These are phyloP conservation scores for Rhodotorula diobovata DNA, from an alignment of 768 basidiomycete genomes.

Conservation along the genomic window DNA sequence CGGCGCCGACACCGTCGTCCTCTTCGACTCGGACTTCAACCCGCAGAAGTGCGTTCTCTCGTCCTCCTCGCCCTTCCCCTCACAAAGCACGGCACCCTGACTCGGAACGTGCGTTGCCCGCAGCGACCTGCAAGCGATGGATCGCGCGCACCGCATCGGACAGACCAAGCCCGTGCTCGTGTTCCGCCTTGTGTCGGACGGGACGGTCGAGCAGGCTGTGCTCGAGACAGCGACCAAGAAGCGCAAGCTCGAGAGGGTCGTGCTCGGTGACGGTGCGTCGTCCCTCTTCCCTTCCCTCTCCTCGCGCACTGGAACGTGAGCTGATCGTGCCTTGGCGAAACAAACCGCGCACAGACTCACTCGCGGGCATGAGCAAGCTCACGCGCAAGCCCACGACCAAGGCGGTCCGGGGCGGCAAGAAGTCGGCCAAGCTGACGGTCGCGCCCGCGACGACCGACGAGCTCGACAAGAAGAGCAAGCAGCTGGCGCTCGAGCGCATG, in stretches of 20 bases:
- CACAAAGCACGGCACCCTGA: too few relatives aligned
- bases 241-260: constrained; percentile 83
- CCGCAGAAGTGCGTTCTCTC: constrained; percentile 6
- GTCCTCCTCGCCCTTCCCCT: not conserved
- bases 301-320: not conserved
- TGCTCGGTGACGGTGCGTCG: constrained; percentile 77
- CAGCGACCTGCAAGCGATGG: constrained; percentile 87
- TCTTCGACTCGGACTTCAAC: constrained; percentile 86
- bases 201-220: constrained; percentile 88
- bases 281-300: constrained; percentile 5
- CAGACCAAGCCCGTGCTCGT: constrained; percentile 86
- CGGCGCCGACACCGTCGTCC: constrained; percentile 84
- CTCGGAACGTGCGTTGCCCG: constrained; percentile 51
- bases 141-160: constrained; percentile 91
- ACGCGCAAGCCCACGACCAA: constrained; percentile 26
- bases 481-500: constrained; percentile 38
- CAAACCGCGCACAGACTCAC: constrained; percentile 49
- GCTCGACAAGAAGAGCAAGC: constrained; percentile 8
- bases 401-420: constrained; percentile 23
- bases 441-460: constrained; percentile 20
- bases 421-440: not conserved
- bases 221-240: constrained; percentile 58
- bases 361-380: constrained; percentile 31
- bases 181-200: constrained; percentile 76
- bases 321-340: too few relatives aligned